Conservation (phyloP, 345 rosid species). For the Limnanthes douglasii region DNA sequence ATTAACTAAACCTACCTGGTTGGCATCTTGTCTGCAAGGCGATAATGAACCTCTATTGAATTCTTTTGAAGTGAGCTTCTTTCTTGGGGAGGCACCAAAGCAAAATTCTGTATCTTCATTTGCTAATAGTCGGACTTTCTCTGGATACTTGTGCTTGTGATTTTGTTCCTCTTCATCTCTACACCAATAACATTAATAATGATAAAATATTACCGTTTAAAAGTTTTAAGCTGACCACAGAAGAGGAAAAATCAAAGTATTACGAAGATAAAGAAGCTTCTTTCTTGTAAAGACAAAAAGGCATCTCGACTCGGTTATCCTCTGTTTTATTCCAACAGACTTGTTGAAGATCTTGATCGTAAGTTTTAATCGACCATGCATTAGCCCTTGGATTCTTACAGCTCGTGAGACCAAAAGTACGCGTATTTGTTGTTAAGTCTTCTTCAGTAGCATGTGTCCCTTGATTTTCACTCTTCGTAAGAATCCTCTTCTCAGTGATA, state of each 20-base stretch:
- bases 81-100: conserved; percentile 55
- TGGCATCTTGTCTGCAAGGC: conserved; percentile 51
- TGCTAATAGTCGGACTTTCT: conserved; percentile 34
- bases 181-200: conserved; percentile 8
- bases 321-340: conserved; percentile 55
- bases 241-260: conserved; percentile 1
- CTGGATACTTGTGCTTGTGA: conserved; percentile 20
- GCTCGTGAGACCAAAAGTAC: conserved; percentile 41
- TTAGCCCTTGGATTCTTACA: conserved; percentile 51
- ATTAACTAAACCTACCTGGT: conserved; percentile 39
- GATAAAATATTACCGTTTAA: neutral
- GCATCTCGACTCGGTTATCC: conserved; percentile 13
- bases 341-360: conserved; percentile 25
- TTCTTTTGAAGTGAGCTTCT: conserved; percentile 56
- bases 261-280: conserved; percentile 38
- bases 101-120: conserved; percentile 42
- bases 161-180: conserved; percentile 44
- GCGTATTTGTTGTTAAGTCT: conserved; percentile 11
- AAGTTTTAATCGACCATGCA: conserved; percentile 38
- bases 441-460: conserved; percentile 6
- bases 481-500: conserved; percentile 14
- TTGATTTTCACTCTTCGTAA: conserved; percentile 3
- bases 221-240: too few species aligned
- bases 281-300: conserved; percentile 58
- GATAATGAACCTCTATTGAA: conserved; percentile 41